These are phyloP conservation scores for Dimocarpus longan DNA, from an alignment of 345 rosid genomes.

Conservation along the genomic window DNA sequence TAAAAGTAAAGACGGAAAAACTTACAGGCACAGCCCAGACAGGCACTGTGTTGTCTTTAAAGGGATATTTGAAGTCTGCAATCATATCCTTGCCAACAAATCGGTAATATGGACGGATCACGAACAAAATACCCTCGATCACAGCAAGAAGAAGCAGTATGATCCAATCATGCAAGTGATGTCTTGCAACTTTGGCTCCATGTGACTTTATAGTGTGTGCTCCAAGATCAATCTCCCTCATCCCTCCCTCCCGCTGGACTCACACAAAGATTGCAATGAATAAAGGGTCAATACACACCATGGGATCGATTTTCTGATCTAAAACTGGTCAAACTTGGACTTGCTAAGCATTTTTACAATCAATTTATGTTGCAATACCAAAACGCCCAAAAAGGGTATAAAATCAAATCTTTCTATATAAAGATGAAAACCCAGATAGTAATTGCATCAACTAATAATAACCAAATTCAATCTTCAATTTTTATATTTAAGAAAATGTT, in stretches of 20 bases:
- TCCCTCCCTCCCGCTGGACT: constrained; percentile 36
- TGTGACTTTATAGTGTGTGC: constrained; percentile 54
- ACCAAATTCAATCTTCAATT: not conserved
- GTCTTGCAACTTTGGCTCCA: constrained; percentile 62
- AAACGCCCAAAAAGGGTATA: not conserved
- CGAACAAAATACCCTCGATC: constrained; percentile 40
- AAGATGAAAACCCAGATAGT: not conserved
- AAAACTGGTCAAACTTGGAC: not conserved
- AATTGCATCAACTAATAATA: not conserved
- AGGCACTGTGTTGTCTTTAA: constrained; percentile 66
- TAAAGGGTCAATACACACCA: not conserved
- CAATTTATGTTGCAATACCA: not conserved
- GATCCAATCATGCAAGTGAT: constrained; percentile 77
- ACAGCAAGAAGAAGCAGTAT: constrained; percentile 55
- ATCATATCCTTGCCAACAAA: constrained; percentile 81
- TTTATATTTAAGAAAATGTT: no score
- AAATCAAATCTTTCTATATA: not conserved
- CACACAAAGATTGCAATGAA: not conserved
- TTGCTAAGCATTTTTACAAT: not conserved
- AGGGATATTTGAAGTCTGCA: constrained; percentile 76
- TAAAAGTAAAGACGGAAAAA: not conserved
- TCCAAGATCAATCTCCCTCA: constrained; percentile 48
- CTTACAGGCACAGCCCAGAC: constrained; percentile 77
- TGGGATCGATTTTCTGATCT: not conserved
- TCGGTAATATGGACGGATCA: constrained; percentile 78